These are phyloP conservation scores for Lactarius psammicola DNA, from an alignment of 768 basidiomycete genomes.

Conservation along the genomic window DNA sequence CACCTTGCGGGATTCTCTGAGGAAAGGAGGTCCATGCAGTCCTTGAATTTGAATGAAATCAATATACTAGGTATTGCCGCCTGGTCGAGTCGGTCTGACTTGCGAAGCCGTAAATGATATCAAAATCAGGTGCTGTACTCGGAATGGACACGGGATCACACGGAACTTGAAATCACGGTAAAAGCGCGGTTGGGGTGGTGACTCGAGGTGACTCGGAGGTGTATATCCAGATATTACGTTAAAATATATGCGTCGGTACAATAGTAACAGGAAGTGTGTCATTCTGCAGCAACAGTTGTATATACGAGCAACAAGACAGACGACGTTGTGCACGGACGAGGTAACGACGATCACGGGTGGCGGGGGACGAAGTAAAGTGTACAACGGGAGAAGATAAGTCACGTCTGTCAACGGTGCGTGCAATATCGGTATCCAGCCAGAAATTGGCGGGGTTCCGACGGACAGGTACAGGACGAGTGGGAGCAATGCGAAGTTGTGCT, in stretches of 20 bases:
- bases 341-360: slow-evolving; percentile 8
- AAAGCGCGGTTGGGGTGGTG: not conserved
- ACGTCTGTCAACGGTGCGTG: slow-evolving; percentile 15
- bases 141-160: not conserved
- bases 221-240: slow-evolving; percentile 16
- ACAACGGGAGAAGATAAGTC: slow-evolving; percentile 20
- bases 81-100: not conserved
- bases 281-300: slow-evolving; percentile 13
- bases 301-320: slow-evolving; percentile 2
- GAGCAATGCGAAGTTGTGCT: slow-evolving; percentile 18
- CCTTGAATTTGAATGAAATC: no score
- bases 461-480: slow-evolving; percentile 11
- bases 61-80: no score
- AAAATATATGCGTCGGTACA: slow-evolving; percentile 24
- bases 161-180: not conserved
- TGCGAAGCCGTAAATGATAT: not conserved
- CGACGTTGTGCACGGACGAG: not conserved
- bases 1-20: not conserved
- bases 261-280: slow-evolving; percentile 15
- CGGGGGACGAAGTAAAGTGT: slow-evolving; percentile 13
- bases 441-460: slow-evolving; percentile 9
- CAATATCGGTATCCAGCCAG: not conserved
- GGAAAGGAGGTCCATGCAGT: no score
- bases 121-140: not conserved
- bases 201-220: slow-evolving; percentile 7